Evolutionary conservation across 75 land plant genomes (phyloP).

Genomic region (Ceratopteris richardii): DNA sequence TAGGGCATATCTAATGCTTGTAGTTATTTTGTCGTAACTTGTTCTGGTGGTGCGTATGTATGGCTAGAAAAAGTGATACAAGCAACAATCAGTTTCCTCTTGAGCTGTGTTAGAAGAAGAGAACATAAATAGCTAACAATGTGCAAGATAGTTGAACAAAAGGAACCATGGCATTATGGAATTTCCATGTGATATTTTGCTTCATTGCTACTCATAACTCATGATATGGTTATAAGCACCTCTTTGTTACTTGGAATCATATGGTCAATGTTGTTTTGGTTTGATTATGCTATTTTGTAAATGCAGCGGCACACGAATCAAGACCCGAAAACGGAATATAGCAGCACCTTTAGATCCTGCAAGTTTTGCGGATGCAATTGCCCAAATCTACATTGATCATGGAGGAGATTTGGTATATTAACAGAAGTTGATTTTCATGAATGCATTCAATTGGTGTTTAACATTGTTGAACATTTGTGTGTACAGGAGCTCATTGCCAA

Average conservation of each 20-base stretch:
- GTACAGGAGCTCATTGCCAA: constrained; percentile 84
- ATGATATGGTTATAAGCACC: neutral
- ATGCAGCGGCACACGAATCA: constrained; percentile 98
- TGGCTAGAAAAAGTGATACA: too few relatives aligned
- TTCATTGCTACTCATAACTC: neutral
- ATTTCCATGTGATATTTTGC: neutral
- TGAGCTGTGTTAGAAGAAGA: too few relatives aligned
- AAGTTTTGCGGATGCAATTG: constrained; percentile 93
- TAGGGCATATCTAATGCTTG: too few relatives aligned
- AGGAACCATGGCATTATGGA: too few relatives aligned
- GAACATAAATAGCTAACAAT: too few relatives aligned
- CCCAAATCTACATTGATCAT: constrained; percentile 94
- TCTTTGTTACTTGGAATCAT: neutral
- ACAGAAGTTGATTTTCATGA: neutral
- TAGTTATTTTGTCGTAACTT: too few relatives aligned
- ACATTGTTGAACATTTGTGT: neutral
- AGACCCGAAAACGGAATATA: constrained; percentile 99
- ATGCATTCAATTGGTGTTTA: too few relatives aligned
- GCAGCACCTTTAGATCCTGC: constrained; percentile 95
- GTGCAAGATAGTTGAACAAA: too few relatives aligned
- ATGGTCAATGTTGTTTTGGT: neutral
- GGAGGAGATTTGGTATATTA: constrained; percentile 87
- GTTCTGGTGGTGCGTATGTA: too few relatives aligned
- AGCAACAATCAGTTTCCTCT: too few relatives aligned
- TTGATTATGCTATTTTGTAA: neutral